Conservation (phyloP, 495 filamentous ascomycete genomes). For the Durotheca rogersii region DNA sequence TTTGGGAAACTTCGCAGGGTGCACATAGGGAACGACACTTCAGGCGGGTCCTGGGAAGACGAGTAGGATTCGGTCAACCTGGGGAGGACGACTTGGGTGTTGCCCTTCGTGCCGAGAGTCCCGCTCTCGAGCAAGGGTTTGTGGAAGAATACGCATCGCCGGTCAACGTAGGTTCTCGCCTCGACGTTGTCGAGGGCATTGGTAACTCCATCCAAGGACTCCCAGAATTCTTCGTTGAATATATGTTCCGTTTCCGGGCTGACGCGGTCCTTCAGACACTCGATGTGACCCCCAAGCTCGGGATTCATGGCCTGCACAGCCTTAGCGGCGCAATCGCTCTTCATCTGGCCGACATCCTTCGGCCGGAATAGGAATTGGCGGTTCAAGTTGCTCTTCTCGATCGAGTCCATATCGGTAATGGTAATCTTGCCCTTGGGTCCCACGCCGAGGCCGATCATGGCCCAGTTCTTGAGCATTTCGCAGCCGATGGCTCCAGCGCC, state of each 20-base stretch:
- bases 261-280: conserved; percentile 82
- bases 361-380: conserved; percentile 94
- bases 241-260: conserved; percentile 89
- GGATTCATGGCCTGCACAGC: conserved; percentile 95
- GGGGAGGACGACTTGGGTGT: conserved; percentile 93
- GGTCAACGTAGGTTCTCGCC: conserved; percentile 94
- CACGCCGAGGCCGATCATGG: conserved; percentile 92
- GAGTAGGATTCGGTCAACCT: conserved; percentile 95
- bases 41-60: conserved; percentile 95
- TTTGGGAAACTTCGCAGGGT: conserved; percentile 98
- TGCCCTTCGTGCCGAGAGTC: conserved; percentile 97
- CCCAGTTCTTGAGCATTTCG: conserved; percentile 99
- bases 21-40: conserved; percentile 99
- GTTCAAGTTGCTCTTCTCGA: conserved; percentile 99
- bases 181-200: conserved; percentile 99
- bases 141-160: conserved; percentile 97
- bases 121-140: conserved; percentile 96
- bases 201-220: conserved; percentile 83
- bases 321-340: conserved; percentile 91
- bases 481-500: conserved; percentile 98
- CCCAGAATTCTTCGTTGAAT: conserved; percentile 96
- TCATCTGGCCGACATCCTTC: conserved; percentile 92
- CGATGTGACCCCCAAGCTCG: conserved; percentile 81
- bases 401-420: conserved; percentile 96
- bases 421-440: conserved; percentile 85